phyloP scores from a whole-genome alignment of 192 early-diverging fungal species.

The Spinellus fusiger region DNA sequence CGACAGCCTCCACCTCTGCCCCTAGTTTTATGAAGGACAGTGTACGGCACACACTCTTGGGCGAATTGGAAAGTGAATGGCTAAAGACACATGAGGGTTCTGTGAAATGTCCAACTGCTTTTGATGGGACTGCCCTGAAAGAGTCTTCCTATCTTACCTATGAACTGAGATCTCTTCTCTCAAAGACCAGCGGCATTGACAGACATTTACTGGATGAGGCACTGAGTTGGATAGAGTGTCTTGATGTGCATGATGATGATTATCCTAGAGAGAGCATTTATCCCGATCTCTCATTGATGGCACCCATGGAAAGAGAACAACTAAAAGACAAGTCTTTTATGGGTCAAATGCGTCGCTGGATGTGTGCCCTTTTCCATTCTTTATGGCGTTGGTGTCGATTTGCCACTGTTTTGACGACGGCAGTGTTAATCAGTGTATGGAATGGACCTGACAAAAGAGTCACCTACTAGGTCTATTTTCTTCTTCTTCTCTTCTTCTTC shows the following conservation, averaged over 20 bases:
- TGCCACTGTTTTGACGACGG: conserved; percentile 37
- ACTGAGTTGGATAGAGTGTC: conserved; percentile 7
- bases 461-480: neutral
- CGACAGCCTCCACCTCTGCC: conserved; percentile 17
- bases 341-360: conserved; percentile 3
- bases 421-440: conserved; percentile 44
- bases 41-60: conserved; percentile 29
- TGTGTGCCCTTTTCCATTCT: conserved; percentile 27
- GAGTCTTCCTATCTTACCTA: no score
- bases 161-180: conserved; percentile 10
- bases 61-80: conserved; percentile 49
- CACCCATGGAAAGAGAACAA: neutral
- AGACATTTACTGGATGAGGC: conserved; percentile 15
- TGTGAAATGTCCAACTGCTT: no score
- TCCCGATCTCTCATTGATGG: conserved; percentile 5
- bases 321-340: conserved; percentile 4
- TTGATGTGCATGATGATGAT: conserved; percentile 6
- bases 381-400: conserved; percentile 59
- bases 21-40: conserved; percentile 9
- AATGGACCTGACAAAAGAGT: conserved; percentile 44
- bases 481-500: neutral
- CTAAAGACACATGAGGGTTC: conserved; percentile 20
- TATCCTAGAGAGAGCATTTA: conserved; percentile 14
- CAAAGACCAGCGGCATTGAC: conserved; percentile 11
- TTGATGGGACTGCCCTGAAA: no score